A percentile compares a stretch with the other conserved stretches of the same genome.
phyloP scores from a whole-genome alignment of 2,329 filamentous ascomycete genomes.

The Cordyceps fumosorosea region DNA sequence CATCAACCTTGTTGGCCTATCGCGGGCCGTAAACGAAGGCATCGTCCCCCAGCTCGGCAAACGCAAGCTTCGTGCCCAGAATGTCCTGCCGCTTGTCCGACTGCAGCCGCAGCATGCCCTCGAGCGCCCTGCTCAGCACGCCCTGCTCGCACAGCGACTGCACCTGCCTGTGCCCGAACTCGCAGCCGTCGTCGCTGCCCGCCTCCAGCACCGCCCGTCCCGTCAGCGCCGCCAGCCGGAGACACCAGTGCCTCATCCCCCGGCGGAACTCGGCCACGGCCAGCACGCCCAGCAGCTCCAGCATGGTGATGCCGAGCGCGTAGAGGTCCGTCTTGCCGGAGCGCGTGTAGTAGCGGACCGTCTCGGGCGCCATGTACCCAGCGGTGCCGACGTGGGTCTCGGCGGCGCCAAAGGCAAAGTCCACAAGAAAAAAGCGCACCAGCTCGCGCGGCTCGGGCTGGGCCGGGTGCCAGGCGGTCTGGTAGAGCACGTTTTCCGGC shows the following conservation, averaged over 20 bases:
- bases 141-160: not conserved
- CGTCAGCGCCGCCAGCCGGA: not conserved
- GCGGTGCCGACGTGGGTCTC: not conserved
- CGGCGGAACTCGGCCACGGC: not conserved
- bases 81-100: not conserved
- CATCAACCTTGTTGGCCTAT: too few relatives aligned
- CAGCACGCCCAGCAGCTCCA: not conserved
- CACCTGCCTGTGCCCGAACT: not conserved
- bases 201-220: not conserved
- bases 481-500: not conserved
- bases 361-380: conserved; percentile 6
- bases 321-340: not conserved
- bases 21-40: not conserved
- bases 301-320: not conserved
- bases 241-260: not conserved
- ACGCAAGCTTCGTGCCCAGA: not conserved
- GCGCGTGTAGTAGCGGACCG: not conserved
- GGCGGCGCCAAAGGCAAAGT: not conserved
- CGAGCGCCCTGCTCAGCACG: not conserved
- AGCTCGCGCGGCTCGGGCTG: too few relatives aligned
- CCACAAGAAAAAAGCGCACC: not conserved
- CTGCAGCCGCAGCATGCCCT: not conserved
- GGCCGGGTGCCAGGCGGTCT: not conserved
- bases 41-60: not conserved
- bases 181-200: not conserved